Percentiles rank a stretch among this genome's conserved stretches.
phyloP scores from a whole-genome alignment of 805 yeast species.

The Barnettozyma californica region DNA sequence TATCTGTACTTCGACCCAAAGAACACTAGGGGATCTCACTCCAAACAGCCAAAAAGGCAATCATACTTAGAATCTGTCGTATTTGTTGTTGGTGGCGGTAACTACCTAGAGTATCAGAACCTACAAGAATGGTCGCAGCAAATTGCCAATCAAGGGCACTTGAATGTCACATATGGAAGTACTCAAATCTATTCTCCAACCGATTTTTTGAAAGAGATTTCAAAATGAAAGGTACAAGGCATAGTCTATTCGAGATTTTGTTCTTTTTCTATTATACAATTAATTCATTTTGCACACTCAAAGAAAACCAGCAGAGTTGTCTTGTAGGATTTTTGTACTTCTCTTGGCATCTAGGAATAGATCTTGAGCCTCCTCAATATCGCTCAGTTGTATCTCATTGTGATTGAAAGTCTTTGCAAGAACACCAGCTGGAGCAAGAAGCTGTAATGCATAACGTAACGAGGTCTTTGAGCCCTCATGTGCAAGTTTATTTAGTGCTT shows the following conservation, averaged over 20 bases:
- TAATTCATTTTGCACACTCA: conserved; percentile 11
- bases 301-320: conserved; percentile 27
- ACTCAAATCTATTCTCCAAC: conserved; percentile 69
- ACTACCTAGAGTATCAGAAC: conserved; percentile 89
- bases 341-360: conserved; percentile 84
- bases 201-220: conserved; percentile 63
- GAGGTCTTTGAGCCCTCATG: conserved; percentile 71
- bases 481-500: conserved; percentile 74
- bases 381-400: conserved; percentile 57
- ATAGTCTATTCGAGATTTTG: neutral
- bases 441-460: conserved; percentile 85
- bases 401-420: conserved; percentile 72
- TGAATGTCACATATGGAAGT: conserved; percentile 76
- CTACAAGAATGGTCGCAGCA: conserved; percentile 77
- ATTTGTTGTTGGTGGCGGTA: conserved; percentile 96
- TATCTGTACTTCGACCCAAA: conserved; percentile 89
- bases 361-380: conserved; percentile 76
- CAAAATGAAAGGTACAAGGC: neutral
- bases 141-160: conserved; percentile 31
- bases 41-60: conserved; percentile 83
- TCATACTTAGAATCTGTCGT: conserved; percentile 78
- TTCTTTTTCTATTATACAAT: conserved; percentile 6
- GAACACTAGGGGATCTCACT: conserved; percentile 78
- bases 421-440: conserved; percentile 85
- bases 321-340: conserved; percentile 60